A percentile compares a stretch with the other conserved stretches of the same genome.
phyloP scores from a whole-genome alignment of 73 alveolate species.

The Paramecium sonneborni region DNA sequence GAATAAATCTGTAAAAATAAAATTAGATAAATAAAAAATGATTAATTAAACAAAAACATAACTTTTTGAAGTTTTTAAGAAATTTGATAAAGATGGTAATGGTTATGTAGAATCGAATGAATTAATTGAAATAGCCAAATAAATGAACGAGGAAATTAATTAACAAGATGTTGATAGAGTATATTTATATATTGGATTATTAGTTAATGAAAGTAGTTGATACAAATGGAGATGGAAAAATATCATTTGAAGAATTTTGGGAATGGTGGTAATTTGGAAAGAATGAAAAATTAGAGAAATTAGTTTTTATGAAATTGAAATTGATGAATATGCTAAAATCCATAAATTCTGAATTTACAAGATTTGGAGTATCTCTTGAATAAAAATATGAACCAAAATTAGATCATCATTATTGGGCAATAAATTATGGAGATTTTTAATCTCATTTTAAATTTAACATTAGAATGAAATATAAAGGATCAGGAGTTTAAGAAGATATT shows the following conservation, averaged over 20 bases:
- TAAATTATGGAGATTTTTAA: constrained; percentile 49
- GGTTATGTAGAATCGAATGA: constrained; percentile 7
- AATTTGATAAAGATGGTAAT: constrained; percentile 26
- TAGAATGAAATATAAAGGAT: background rate
- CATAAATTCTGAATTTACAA: constrained; percentile 43
- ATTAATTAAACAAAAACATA: constrained; percentile 18
- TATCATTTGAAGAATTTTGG: constrained; percentile 63
- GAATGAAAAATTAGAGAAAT: constrained; percentile 49
- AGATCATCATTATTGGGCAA: constrained; percentile 51
- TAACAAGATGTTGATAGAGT: background rate
- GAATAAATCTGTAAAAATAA: background rate
- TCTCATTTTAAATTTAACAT: constrained; percentile 18
- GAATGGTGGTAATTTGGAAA: constrained; percentile 69
- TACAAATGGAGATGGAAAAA: constrained; percentile 40
- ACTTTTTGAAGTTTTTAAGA: background rate
- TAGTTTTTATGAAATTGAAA: constrained; percentile 40
- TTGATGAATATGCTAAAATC: constrained; percentile 41
- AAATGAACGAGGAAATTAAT: background rate
- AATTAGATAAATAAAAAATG: background rate
- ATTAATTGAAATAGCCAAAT: background rate
- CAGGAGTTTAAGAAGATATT: constrained; percentile 48
- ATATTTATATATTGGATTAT: background rate
- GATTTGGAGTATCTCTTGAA: constrained; percentile 56
- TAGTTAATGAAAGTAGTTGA: constrained; percentile 51
- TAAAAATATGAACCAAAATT: constrained; percentile 1